These are phyloP conservation scores for Phytopythium mirpurense DNA, from an alignment of 352 stramenopile genomes.

Conservation along the genomic window DNA sequence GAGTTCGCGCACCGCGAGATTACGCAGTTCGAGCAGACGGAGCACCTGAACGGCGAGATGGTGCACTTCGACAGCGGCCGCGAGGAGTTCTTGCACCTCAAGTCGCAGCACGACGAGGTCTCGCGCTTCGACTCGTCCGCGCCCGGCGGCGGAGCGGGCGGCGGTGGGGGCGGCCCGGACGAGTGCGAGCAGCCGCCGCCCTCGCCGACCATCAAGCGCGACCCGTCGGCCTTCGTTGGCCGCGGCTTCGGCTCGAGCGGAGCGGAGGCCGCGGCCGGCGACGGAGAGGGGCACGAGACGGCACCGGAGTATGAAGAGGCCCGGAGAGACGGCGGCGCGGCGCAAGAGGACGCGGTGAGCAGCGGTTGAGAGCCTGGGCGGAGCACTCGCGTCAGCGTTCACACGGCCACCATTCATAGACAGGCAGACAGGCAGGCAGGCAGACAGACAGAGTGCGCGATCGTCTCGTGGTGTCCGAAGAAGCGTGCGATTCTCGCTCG, in stretches of 20 bases:
- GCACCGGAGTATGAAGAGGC: background rate
- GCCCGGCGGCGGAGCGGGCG: conserved; percentile 18
- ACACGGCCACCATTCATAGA: too few species aligned
- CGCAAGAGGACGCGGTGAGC: too few species aligned
- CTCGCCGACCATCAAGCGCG: conserved; percentile 74
- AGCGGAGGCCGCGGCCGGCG: background rate
- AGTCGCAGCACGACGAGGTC: conserved; percentile 78
- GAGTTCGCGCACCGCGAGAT: conserved; percentile 84
- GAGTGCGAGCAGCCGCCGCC: conserved; percentile 71
- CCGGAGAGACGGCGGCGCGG: too few species aligned
- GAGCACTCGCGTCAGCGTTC: too few species aligned
- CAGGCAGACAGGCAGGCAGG: too few species aligned
- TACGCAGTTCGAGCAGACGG: conserved; percentile 80
- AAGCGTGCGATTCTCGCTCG: too few species aligned
- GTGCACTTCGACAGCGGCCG: conserved; percentile 73
- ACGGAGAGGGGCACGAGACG: background rate
- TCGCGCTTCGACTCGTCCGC: conserved; percentile 80
- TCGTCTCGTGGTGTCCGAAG: too few species aligned
- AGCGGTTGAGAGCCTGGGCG: too few species aligned
- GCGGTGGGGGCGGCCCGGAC: conserved; percentile 26
- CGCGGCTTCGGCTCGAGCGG: background rate
- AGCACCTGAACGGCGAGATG: conserved; percentile 80
- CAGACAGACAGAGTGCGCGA: too few species aligned
- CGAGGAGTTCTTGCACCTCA: conserved; percentile 82
- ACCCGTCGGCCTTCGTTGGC: conserved; percentile 29